Base-by-base conservation (phyloP, 306 rosid genomes). In the Cucumis hystrix region DNA sequence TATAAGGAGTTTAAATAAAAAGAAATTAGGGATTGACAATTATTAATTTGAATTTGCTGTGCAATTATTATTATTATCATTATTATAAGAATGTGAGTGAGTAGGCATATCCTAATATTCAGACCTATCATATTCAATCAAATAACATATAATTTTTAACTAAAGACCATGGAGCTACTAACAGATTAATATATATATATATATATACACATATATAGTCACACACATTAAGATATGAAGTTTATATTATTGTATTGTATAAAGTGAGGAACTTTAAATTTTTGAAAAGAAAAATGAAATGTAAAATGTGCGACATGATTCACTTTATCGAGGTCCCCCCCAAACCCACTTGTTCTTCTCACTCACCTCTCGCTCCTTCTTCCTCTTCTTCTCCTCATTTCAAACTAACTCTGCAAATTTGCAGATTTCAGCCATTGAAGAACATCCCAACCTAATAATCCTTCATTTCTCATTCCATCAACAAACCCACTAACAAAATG, bases 251-350 rank as follows among this genome's bases (percentile, higher is more conserved):
- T 28, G 3, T 0, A 28, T 28, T 28, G 30, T 28, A 20, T 39
- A 40, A 67, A 67, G 52, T 68, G 6, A 40, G 12, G 21, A 41
- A 41, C 33, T 41, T 68, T 0, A 40, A 68, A 41, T 2, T 69
- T 67, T 69, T 3, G 35, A 12, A 59, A 59, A 21, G 13, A 23
- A 30, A 40, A 43, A 10, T 21, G 1, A 41, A 67, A 40, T 67
- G 54, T 67, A 69, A 21, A 69, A 69, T 69, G 75, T 69, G 39
- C 39, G 57, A 45, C 39, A 45, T 45, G 40, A 15, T 70, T 70
- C 75, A 47, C 75, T 70, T 70, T 70, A 70, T 70, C 15, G 75
- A 70, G 58, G 58, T 70, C 58, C 75, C 75, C 75, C 57, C 56
- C 72, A n/a, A 40, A 68, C 69, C 69, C 69, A 63, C 69, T 64